Conservation (phyloP, 2,329 filamentous ascomycete species). For the Ophiostoma novo-ulmi region DNA sequence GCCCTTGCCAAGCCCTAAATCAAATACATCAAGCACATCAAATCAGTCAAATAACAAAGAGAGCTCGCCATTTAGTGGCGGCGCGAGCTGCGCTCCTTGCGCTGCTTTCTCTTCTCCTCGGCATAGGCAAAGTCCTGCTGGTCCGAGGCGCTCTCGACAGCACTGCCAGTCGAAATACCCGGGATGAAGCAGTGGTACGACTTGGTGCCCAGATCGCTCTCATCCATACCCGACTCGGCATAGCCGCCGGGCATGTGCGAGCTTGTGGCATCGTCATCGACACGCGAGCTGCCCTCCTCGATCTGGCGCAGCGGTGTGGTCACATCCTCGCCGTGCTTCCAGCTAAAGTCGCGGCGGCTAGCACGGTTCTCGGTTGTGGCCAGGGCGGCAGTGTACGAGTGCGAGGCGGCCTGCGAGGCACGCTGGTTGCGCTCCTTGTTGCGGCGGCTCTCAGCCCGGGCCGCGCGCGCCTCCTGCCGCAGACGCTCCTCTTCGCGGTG, state of each 20-base stretch:
- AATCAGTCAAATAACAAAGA: neutral
- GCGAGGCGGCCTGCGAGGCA: slow-evolving; percentile 30
- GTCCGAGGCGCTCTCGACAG: slow-evolving; percentile 31
- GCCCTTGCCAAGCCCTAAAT: neutral
- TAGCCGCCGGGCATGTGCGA: slow-evolving; percentile 38
- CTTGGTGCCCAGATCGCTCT: slow-evolving; percentile 53
- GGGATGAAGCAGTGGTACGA: slow-evolving; percentile 54
- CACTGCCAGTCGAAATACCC: slow-evolving; percentile 38
- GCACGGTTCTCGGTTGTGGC: slow-evolving; percentile 4
- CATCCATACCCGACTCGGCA: slow-evolving; percentile 28
- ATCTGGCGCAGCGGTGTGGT: slow-evolving; percentile 31
- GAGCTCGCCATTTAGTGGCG: neutral
- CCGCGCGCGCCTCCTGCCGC: slow-evolving; percentile 50
- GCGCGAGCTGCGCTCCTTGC: slow-evolving; percentile 31
- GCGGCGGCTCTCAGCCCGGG: slow-evolving; percentile 50
- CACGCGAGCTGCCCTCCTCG: slow-evolving; percentile 32
- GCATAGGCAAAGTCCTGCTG: slow-evolving; percentile 37
- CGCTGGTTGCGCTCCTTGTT: slow-evolving; percentile 41
- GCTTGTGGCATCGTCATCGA: slow-evolving; percentile 30
- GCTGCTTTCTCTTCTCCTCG: slow-evolving; percentile 43
- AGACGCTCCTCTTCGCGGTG: slow-evolving; percentile 50
- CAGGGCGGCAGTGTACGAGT: slow-evolving; percentile 17
- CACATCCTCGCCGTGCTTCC: slow-evolving; percentile 41
- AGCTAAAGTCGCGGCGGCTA: slow-evolving; percentile 49
- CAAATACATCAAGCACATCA: neutral